These are phyloP conservation scores for Sporothrix brasiliensis DNA, from an alignment of 2,329 filamentous ascomycete species.

Conservation along the genomic window DNA sequence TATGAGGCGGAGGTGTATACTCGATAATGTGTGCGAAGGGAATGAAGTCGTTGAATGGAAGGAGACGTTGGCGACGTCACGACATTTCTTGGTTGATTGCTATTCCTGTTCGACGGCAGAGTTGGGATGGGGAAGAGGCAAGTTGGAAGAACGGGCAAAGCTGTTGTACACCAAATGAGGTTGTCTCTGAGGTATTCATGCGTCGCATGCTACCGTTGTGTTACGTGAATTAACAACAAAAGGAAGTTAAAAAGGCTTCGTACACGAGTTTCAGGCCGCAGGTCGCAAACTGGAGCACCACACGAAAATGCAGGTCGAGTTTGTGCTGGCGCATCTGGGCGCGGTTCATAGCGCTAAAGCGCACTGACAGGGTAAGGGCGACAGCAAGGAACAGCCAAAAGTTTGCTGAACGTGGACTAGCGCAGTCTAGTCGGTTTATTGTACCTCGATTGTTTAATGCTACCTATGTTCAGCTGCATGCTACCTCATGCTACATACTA, in stretches of 20 bases:
- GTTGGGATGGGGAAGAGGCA: not conserved
- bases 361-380: conserved; percentile 6
- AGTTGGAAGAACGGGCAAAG: not conserved
- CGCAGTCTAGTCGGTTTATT: not conserved
- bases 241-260: not conserved
- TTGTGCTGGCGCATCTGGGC: conserved; percentile 17
- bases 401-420: conserved; percentile 17
- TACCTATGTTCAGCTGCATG: not conserved
- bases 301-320: conserved; percentile 27
- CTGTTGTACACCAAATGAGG: not conserved
- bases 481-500: not conserved
- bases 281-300: conserved; percentile 24
- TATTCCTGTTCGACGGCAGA: not conserved
- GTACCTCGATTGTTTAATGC: not conserved
- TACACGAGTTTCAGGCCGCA: not conserved
- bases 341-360: conserved; percentile 4
- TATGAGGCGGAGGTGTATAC: not conserved
- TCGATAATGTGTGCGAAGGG: not conserved
- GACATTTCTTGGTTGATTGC: conserved; percentile 27
- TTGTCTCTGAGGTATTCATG: not conserved
- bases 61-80: conserved; percentile 22
- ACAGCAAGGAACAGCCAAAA: not conserved
- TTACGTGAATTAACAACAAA: not conserved
- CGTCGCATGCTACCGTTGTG: not conserved
- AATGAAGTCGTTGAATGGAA: not conserved